These are phyloP conservation scores for Coccinonectria pachysandricola DNA, from an alignment of 2,329 filamentous ascomycete genomes.

Conservation along the genomic window DNA sequence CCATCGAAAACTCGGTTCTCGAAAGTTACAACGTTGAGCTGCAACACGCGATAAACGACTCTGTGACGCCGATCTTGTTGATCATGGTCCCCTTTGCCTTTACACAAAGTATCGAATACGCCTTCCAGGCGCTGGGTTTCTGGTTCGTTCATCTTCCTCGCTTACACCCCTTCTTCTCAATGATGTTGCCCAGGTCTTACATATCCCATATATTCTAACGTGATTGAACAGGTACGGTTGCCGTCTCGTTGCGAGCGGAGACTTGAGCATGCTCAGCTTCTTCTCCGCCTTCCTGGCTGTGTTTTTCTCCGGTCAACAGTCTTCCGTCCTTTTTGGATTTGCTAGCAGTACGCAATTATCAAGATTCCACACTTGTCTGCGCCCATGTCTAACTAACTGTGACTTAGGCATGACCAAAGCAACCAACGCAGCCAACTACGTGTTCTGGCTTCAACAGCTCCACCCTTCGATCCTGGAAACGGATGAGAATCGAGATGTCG, in stretches of 20 bases:
- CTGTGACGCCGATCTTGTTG: slow-evolving; percentile 13
- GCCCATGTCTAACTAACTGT: not conserved
- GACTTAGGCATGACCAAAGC: slow-evolving; percentile 36
- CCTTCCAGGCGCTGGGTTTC: slow-evolving; percentile 26
- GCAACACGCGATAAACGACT: slow-evolving; percentile 13
- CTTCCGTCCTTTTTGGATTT: not conserved
- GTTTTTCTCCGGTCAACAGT: slow-evolving; percentile 3
- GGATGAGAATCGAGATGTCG: slow-evolving; percentile 23
- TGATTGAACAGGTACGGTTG: slow-evolving; percentile 17
- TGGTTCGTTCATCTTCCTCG: slow-evolving; percentile 27
- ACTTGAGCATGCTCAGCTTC: slow-evolving; percentile 36
- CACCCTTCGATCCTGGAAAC: slow-evolving; percentile 23
- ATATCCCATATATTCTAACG: too few relatives aligned
- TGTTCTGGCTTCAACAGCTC: slow-evolving; percentile 28
- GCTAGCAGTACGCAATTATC: not conserved
- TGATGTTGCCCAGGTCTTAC: too few relatives aligned
- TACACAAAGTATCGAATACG: slow-evolving; percentile 21
- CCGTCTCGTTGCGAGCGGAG: not conserved
- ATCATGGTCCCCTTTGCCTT: slow-evolving; percentile 21
- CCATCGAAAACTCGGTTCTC: slow-evolving; percentile 23
- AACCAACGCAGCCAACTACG: slow-evolving; percentile 34
- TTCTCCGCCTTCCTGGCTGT: slow-evolving; percentile 34
- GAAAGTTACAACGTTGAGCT: slow-evolving; percentile 16
- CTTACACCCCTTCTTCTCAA: too few relatives aligned
- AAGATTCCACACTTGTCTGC: too few relatives aligned